Percentiles rank a stretch among this genome's conserved stretches.
These are phyloP conservation scores for Ophiocordyceps australis DNA, from an alignment of 2,329 filamentous ascomycete species.

Conservation along the genomic window DNA sequence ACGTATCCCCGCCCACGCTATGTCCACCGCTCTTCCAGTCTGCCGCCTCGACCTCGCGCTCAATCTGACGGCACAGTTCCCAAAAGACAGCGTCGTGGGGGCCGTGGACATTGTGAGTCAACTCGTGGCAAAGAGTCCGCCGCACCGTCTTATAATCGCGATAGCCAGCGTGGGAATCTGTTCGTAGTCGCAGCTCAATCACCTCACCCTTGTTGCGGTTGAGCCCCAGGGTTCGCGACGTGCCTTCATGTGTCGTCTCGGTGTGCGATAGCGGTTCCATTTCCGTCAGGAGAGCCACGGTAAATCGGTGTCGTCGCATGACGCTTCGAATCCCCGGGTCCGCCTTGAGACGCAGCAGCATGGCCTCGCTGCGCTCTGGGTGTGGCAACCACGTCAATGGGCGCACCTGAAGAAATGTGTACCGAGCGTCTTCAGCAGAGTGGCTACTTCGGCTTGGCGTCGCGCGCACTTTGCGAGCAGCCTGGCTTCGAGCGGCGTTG, in stretches of 20 bases:
- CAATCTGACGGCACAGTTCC: constrained; percentile 73
- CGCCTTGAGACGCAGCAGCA: constrained; percentile 57
- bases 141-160: constrained; percentile 83
- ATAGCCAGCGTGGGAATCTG: constrained; percentile 87
- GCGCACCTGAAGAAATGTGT: constrained; percentile 66
- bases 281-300: constrained; percentile 74
- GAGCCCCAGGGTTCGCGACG: constrained; percentile 62
- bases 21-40: constrained; percentile 63
- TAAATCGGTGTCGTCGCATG: constrained; percentile 75
- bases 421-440: constrained; percentile 37
- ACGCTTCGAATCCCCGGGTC: constrained; percentile 72
- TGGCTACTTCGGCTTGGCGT: constrained; percentile 5
- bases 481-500: constrained; percentile 22
- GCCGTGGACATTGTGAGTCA: constrained; percentile 78
- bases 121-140: constrained; percentile 84
- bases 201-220: constrained; percentile 80
- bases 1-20: constrained; percentile 45
- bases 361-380: constrained; percentile 49
- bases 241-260: constrained; percentile 46
- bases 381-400: constrained; percentile 64
- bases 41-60: constrained; percentile 62
- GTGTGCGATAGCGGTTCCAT: constrained; percentile 87
- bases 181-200: constrained; percentile 80
- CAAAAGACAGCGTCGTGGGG: constrained; percentile 80
- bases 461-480: constrained; percentile 11